Evolutionary conservation across 495 filamentous ascomycete species (phyloP), one percentile per base, ranked within the genome.

Genomic region (Sordaria brevicollis): DNA sequence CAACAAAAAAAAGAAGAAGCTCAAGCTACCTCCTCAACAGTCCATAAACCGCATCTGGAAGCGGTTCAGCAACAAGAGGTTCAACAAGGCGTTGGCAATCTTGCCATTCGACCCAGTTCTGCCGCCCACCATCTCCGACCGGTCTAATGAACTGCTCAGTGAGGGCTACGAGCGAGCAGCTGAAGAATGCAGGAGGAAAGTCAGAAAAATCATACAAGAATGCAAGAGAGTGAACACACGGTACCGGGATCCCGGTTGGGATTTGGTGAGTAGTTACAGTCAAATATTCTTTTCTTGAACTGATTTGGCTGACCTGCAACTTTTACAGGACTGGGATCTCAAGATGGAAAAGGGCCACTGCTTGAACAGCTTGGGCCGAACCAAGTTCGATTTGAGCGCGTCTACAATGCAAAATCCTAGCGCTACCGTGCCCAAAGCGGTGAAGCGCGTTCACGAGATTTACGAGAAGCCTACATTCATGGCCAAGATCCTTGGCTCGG

Each of bases 381-480:
- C 71, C 43, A 81, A 81, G 72, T 85, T 81, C 71, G 81, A 85
- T 39, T 65, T 84, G 34, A 73, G 71, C 65, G 74, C 73, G 71
- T 77, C 74, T 57, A 80, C 74, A 21, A 70, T 80, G 68, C 71
- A 76, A 29, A 83, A 81, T 67, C 79, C 79, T 7, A 83, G 74
- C 38, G 76, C 80, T 0, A 73, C 78, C 19, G 79, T 84, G 11
- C 90, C 89, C 2, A 87, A 83, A 68, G 87, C 89, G 0, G 89
- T 92, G 33, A 91, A 92, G 78, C 82, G 91, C 37, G 86, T 91
- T 1, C 79, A 93, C 81, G 93, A 97, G 75, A 92, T 98, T 67
- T 97, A 93, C 76, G 92, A 96, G 39, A 88, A 92, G 7, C 94
- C 94, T 1, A 86, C 89, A 36, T 97, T 97, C 77, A 92, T 89